Evolutionary conservation across 257 asterid genomes (phyloP), one percentile per base, ranked within the genome.

Genomic region (Primulina tabacum): DNA sequence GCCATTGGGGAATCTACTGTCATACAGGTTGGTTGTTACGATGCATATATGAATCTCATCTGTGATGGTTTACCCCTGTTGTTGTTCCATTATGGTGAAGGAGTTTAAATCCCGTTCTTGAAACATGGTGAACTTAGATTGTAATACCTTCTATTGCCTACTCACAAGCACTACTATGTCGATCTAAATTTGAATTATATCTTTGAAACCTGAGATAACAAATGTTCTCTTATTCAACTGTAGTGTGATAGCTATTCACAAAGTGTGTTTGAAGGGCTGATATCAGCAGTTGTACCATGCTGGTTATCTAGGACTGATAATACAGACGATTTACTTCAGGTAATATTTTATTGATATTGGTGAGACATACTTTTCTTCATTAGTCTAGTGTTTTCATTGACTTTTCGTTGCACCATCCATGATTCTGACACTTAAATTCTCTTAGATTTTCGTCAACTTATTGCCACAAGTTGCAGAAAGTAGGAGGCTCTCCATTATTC

Each of bases 181-280:
- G 14, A 38, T 63, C 43, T 55, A 26, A 16, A 52, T 37, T 5
- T 26, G 14, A 26, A 33, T 33, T 30, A 7, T 38, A 9, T 52
- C 17, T 63, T 71, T 62, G 33, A 34, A 60, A 64, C 29, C 30
- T 70, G 63, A 74, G 64, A 53, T 82, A 73, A 68, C 63, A 12
- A 67, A 28, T 17, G 60, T 53, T 56, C 20, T 68, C 64, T 76
- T 20, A 64, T 75, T 65, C 64, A 59, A 73, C 55, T 85, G 56
- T 77, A 94, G 99, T 89, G 95, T 97, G 97, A 94, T 84, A 81
- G 84, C 83, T 77, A 86, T 82, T 90, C 96, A 5, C 92, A 84
- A 75, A 81, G 80, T 53, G 94, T 91, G 61, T 94, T 84, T 76
- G 97, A 94, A 76, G 89, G 84, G 73, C 96, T 94, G 70, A 81